Evolutionary conservation across 2,329 filamentous ascomycete species (phyloP), one percentile per base, ranked within the genome.

Genomic region (Penicillium sclerotigenum): DNA sequence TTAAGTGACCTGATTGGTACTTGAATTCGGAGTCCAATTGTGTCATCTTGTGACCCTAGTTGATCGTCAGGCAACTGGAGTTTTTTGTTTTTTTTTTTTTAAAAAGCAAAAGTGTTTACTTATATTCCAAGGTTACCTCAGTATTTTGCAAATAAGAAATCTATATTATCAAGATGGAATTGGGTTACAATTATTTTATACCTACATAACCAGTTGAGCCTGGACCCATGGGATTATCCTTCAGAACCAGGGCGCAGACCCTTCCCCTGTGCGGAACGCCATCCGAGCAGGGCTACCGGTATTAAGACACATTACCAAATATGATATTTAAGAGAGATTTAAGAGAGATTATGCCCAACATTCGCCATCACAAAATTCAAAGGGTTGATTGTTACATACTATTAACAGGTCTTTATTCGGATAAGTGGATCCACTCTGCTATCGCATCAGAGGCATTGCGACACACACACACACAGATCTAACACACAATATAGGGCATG

Each of bases 221-320:
- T 29, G 24, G 52, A 63, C 47, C 56, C 56, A 60, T 58, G 54
- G 57, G 55, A 41, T 10, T 51, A 58, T 42, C 24, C 40, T 42
- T 28, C 22, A 28, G 24, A 42, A 42, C 40, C 40, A 42, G 40
- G 40, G 40, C 22, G 40, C 40, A 26, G 40, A 7, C 53, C 53
- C 55, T 59, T 61, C 47, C 57, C 59, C 59, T 62, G 53, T 52
- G 38, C 48, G 58, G 58, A 50, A 54, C 59, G 36, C 48, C 36
- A 47, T 54, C 49, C 46, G 38, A 46, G 40, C 40, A 38, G 24
- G 24, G 28, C 43, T 14, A 24, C 8, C 8, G n/a, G 22, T 20
- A 31, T 33, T 24, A 20, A 45, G n/a, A 45, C 42, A 11, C 10
- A 31, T 45, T 31, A 20, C 26, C n/a, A 37, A 37, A 37, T 20